A percentile compares a stretch with the other conserved stretches of the same genome.
Conservation (phyloP, 2,329 filamentous ascomycete species). For the Colletotrichum magnum region DNA sequence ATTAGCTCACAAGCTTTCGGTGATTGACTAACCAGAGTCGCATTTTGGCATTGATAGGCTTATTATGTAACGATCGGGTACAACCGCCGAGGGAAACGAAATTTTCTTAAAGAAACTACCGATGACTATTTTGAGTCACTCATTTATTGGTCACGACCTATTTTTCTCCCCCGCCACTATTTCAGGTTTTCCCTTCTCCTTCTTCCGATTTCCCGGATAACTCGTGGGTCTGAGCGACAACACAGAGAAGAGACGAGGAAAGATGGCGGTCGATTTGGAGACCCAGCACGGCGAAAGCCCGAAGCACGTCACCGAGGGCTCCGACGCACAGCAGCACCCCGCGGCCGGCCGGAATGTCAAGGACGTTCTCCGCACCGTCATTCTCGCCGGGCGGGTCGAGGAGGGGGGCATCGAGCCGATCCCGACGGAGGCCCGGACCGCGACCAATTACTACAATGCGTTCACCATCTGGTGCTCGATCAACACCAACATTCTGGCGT, state of each 20-base stretch:
- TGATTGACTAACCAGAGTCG: slow-evolving; percentile 14
- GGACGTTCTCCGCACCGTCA: slow-evolving; percentile 25
- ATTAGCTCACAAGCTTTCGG: no score
- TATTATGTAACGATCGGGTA: slow-evolving; percentile 21
- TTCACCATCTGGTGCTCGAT: slow-evolving; percentile 51
- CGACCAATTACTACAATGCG: slow-evolving; percentile 49
- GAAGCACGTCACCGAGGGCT: slow-evolving; percentile 22
- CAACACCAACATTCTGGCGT: slow-evolving; percentile 50
- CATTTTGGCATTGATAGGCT: slow-evolving; percentile 10
- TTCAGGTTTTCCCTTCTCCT: neutral
- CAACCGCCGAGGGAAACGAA: slow-evolving; percentile 6
- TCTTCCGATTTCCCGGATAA: neutral
- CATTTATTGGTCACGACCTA: neutral
- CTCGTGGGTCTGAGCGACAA: no score
- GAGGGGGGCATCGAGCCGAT: slow-evolving; percentile 49
- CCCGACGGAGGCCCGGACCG: slow-evolving; percentile 47
- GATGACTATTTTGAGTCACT: slow-evolving; percentile 4
- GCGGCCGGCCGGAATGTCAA: slow-evolving; percentile 10
- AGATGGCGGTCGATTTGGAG: slow-evolving; percentile 29
- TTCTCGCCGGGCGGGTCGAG: slow-evolving; percentile 45
- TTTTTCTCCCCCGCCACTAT: no score
- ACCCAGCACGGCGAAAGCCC: slow-evolving; percentile 14
- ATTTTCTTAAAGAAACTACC: slow-evolving; percentile 1
- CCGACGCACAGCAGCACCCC: neutral
- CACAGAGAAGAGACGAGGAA: no score